Evolutionary conservation across 2,329 filamentous ascomycete genomes (phyloP).

Genomic region (Xylaria sp.): DNA sequence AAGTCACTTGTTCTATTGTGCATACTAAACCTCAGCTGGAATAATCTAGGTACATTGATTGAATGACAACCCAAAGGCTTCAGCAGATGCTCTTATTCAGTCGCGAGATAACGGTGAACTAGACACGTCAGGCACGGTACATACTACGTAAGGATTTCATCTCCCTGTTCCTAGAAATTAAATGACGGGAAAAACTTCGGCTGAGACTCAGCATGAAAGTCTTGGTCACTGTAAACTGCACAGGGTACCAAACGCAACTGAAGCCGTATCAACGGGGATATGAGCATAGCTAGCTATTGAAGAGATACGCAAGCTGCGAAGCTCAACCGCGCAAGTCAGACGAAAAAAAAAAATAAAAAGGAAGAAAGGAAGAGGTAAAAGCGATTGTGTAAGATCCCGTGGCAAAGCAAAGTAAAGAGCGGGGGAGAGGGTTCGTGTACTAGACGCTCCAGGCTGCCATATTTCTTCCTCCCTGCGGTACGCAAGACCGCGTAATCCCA

Average conservation of each 20-base stretch:
- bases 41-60: neutral
- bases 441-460: constrained; percentile 9
- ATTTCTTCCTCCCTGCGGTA: constrained; percentile 1
- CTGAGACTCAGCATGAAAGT: neutral
- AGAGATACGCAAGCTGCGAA: neutral
- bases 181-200: neutral
- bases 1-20: neutral
- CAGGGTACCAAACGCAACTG: neutral
- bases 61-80: neutral
- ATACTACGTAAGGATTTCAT: too few species aligned
- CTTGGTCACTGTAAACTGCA: neutral
- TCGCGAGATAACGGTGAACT: neutral
- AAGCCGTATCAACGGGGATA: neutral
- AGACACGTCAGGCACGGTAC: neutral
- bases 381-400: neutral
- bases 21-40: neutral
- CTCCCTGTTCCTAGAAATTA: too few species aligned
- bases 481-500: constrained; percentile 16
- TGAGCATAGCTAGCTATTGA: neutral
- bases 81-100: neutral
- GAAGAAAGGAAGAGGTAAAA: neutral
- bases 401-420: too few species aligned
- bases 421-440: too few species aligned
- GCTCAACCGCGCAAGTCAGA: neutral
- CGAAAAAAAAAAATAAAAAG: neutral